These are phyloP conservation scores for Pyrenula massariospora DNA, from an alignment of 495 filamentous ascomycete genomes.

Conservation along the genomic window DNA sequence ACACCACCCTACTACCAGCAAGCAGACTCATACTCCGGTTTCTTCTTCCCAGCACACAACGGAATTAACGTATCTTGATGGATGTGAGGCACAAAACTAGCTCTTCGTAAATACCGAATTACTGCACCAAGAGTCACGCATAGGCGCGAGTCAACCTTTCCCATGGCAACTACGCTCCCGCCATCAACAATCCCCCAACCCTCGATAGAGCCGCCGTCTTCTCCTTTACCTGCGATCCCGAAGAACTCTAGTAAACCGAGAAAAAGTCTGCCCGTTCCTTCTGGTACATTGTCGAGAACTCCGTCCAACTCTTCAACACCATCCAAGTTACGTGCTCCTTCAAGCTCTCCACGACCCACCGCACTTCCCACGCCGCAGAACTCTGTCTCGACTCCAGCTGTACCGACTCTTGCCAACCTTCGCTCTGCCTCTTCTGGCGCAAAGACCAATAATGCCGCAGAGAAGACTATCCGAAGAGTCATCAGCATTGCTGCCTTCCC, in stretches of 20 bases:
- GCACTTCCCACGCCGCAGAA: slow-evolving; percentile 39
- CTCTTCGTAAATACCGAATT: not conserved
- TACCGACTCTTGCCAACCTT: slow-evolving; percentile 13
- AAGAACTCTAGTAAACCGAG: slow-evolving; percentile 52
- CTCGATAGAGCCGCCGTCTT: slow-evolving; percentile 49
- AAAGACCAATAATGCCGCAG: slow-evolving; percentile 28
- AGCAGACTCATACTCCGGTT: not conserved
- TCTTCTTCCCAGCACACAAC: not conserved
- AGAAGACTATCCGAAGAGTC: slow-evolving; percentile 65
- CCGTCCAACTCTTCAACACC: slow-evolving; percentile 27
- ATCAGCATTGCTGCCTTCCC: slow-evolving; percentile 89
- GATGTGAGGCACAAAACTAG: not conserved
- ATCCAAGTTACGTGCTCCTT: slow-evolving; percentile 54
- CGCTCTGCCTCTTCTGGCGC: slow-evolving; percentile 25
- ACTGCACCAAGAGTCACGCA: not conserved
- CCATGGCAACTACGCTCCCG: slow-evolving; percentile 41
- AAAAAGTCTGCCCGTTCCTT: slow-evolving; percentile 43
- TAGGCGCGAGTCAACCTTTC: slow-evolving; percentile 1
- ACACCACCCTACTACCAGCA: not conserved
- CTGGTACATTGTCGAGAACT: slow-evolving; percentile 25
- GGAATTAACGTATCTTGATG: not conserved
- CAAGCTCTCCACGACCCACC: slow-evolving; percentile 38
- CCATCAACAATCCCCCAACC: slow-evolving; percentile 50
- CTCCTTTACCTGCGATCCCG: slow-evolving; percentile 58
- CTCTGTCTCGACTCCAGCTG: slow-evolving; percentile 28